Evolutionary conservation across 2,329 filamentous ascomycete genomes (phyloP).

Genomic region (Xylariales sp.): DNA sequence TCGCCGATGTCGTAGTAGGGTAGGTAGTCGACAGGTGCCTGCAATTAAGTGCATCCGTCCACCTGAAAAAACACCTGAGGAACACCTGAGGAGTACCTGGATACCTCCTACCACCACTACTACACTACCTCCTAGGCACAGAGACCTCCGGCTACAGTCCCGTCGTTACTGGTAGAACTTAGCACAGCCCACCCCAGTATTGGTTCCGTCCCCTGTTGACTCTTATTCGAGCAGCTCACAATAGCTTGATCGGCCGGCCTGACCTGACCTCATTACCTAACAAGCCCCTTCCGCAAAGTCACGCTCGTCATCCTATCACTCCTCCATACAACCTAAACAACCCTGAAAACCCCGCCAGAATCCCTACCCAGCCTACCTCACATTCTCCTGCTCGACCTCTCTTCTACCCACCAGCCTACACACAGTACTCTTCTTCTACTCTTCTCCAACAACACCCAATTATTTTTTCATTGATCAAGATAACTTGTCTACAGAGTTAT

Average conservation of each 20-base stretch:
- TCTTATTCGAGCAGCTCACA: slow-evolving; percentile 39
- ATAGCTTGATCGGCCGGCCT: slow-evolving; percentile 43
- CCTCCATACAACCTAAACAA: slow-evolving; percentile 39
- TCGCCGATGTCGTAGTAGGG: slow-evolving; percentile 22
- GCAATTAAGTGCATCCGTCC: slow-evolving; percentile 25
- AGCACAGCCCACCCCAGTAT: slow-evolving; percentile 39
- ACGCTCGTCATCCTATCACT: slow-evolving; percentile 51
- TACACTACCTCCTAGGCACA: background rate
- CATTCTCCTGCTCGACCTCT: slow-evolving; percentile 46
- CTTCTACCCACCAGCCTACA: slow-evolving; percentile 37
- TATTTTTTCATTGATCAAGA: slow-evolving; percentile 24
- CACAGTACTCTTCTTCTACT: slow-evolving; percentile 36
- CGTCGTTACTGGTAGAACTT: slow-evolving; percentile 35
- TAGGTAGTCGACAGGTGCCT: slow-evolving; percentile 29
- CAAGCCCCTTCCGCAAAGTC: slow-evolving; percentile 49
- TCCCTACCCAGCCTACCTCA: slow-evolving; percentile 45
- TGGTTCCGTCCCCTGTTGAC: slow-evolving; percentile 38
- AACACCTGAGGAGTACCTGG: slow-evolving; percentile 25
- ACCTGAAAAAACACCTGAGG: slow-evolving; percentile 23
- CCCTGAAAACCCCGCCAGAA: slow-evolving; percentile 49
- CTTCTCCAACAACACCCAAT: slow-evolving; percentile 35
- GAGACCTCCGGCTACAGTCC: slow-evolving; percentile 28
- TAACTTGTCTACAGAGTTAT: slow-evolving; percentile 25
- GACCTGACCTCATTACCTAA: slow-evolving; percentile 47
- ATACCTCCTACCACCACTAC: slow-evolving; percentile 28